Conservation (phyloP, 2,329 filamentous ascomycete genomes). For the Cytospora leucostoma region DNA sequence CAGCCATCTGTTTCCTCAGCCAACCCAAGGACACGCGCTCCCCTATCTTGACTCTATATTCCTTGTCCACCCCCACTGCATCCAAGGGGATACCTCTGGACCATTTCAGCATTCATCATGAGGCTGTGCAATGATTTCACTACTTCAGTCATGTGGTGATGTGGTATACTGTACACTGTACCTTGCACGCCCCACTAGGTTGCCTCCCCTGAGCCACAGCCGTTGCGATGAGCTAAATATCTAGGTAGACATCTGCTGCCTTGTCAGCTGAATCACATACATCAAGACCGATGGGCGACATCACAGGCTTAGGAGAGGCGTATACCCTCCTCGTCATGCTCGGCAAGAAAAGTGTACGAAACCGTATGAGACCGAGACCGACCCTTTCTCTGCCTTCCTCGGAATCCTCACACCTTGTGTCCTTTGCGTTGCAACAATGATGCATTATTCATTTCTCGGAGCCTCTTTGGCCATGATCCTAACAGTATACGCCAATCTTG, state of each 20-base stretch:
- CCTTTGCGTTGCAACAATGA: not conserved
- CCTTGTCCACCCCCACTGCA: not conserved
- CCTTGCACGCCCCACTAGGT: not conserved
- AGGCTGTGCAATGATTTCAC: not conserved
- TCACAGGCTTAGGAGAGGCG: not conserved
- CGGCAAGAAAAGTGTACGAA: not conserved
- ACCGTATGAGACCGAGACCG: not conserved
- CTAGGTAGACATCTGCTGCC: not conserved
- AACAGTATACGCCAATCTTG: slow-evolving; percentile 6
- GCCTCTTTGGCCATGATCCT: slow-evolving; percentile 7
- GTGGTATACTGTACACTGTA: not conserved
- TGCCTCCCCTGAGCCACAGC: not conserved
- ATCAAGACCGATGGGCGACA: not conserved
- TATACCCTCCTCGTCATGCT: not conserved
- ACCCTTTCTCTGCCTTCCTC: not conserved
- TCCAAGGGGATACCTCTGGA: not conserved
- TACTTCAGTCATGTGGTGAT: not conserved
- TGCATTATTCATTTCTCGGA: slow-evolving; percentile 6
- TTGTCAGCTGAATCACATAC: not conserved
- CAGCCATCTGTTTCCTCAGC: too few species aligned
- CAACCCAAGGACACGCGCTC: too few species aligned
- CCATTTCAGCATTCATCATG: not conserved
- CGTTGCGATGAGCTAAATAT: not conserved
- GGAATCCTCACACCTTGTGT: not conserved
- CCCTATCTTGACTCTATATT: not conserved